Percentiles rank a stretch among this genome's conserved stretches.
phyloP scores from a whole-genome alignment of 495 filamentous ascomycete genomes.

The Cairneyella variabilis region DNA sequence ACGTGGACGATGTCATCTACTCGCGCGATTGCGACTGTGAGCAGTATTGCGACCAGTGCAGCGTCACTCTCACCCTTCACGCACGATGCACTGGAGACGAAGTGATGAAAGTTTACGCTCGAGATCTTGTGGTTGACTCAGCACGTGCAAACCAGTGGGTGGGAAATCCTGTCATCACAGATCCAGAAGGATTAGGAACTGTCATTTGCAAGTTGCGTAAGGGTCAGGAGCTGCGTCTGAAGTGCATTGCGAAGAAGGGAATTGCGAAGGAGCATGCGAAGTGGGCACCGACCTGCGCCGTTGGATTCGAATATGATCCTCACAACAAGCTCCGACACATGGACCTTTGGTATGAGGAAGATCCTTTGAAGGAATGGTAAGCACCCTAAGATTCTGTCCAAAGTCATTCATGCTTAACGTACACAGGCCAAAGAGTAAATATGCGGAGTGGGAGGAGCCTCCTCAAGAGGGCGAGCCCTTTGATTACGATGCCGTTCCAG shows the following conservation, averaged over 20 bases:
- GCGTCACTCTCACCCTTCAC: constrained; percentile 75
- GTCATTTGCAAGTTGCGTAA: constrained; percentile 86
- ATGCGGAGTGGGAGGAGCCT: constrained; percentile 82
- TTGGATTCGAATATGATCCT: constrained; percentile 97
- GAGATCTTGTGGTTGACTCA: constrained; percentile 69
- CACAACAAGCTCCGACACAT: constrained; percentile 88
- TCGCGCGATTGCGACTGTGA: constrained; percentile 97
- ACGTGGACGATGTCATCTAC: constrained; percentile 79
- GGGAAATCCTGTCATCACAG: constrained; percentile 83
- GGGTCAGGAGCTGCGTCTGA: constrained; percentile 82
- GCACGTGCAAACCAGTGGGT: constrained; percentile 64
- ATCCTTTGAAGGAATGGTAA: constrained; percentile 85
- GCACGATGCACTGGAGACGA: constrained; percentile 78
- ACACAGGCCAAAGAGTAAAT: constrained; percentile 76
- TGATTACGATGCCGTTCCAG: constrained; percentile 83
- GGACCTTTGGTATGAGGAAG: constrained; percentile 90
- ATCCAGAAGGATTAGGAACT: constrained; percentile 72
- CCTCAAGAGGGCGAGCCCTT: constrained; percentile 78
- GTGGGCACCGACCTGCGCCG: constrained; percentile 86
- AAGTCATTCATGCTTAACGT: constrained; percentile 6
- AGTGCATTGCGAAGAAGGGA: constrained; percentile 94
- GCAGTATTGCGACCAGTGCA: constrained; percentile 84
- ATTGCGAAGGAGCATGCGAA: constrained; percentile 99
- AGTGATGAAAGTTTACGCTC: constrained; percentile 85
- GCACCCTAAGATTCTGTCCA: constrained; percentile 28